Conservation (phyloP, 2,329 filamentous ascomycete genomes). For the Aureobasidium sp. region DNA sequence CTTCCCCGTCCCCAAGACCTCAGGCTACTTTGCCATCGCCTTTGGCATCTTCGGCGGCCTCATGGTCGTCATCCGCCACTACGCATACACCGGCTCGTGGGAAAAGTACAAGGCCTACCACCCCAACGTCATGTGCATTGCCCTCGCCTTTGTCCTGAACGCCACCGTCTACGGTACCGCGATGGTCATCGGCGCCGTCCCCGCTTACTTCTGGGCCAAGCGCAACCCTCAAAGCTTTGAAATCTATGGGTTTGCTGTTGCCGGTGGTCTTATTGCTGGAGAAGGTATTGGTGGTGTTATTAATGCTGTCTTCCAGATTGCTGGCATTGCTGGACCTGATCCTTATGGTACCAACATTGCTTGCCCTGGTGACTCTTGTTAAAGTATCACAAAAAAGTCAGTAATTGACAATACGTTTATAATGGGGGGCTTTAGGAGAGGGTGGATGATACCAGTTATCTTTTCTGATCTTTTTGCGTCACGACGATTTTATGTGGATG, state of each 20-base stretch:
- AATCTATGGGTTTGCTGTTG: conserved; percentile 53
- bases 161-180: conserved; percentile 52
- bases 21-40: conserved; percentile 52
- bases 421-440: not conserved
- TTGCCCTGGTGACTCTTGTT: conserved; percentile 34
- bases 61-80: conserved; percentile 50
- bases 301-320: conserved; percentile 48
- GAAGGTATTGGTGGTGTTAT: conserved; percentile 59
- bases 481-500: not conserved
- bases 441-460: not conserved
- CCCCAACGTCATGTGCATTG: conserved; percentile 57
- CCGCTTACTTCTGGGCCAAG: conserved; percentile 50
- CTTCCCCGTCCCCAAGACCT: conserved; percentile 49
- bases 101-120: conserved; percentile 51
- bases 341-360: conserved; percentile 37
- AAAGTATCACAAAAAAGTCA: conserved; percentile 16
- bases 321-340: conserved; percentile 34
- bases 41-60: conserved; percentile 47
- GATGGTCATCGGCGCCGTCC: conserved; percentile 50
- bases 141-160: conserved; percentile 52
- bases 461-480: not conserved
- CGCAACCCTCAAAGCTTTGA: conserved; percentile 48
- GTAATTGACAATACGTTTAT: not conserved
- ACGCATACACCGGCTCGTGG: conserved; percentile 46
- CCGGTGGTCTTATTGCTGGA: conserved; percentile 55